Evolutionary conservation across 768 basidiomycete species (phyloP).

Genomic region (Candolleomyces aberdarensis): DNA sequence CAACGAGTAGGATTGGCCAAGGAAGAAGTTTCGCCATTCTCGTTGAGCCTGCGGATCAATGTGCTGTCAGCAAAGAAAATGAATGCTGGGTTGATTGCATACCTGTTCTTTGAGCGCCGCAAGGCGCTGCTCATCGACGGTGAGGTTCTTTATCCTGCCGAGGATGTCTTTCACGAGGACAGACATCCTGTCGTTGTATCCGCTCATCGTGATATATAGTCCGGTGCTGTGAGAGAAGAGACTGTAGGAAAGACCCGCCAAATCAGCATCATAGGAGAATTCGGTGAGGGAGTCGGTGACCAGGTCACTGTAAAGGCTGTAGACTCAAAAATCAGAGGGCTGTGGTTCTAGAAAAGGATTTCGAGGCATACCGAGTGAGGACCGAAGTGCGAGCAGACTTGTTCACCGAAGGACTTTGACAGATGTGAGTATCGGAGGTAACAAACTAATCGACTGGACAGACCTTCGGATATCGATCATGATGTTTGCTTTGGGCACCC

Average conservation of each 20-base stretch:
- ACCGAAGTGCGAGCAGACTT: slow-evolving; percentile 67
- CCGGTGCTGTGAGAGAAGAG: slow-evolving; percentile 63
- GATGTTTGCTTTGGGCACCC: slow-evolving; percentile 86
- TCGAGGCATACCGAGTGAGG: slow-evolving; percentile 56
- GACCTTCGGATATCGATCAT: slow-evolving; percentile 77
- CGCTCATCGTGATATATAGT: slow-evolving; percentile 63
- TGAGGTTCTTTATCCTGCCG: slow-evolving; percentile 60
- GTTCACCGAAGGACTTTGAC: slow-evolving; percentile 52
- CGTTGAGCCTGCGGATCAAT: slow-evolving; percentile 53
- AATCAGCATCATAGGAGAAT: slow-evolving; percentile 87
- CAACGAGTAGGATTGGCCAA: slow-evolving; percentile 78
- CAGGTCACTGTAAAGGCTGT: slow-evolving; percentile 79
- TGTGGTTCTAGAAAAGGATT: neutral
- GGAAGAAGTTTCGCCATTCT: slow-evolving; percentile 83
- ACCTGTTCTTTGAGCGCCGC: slow-evolving; percentile 86
- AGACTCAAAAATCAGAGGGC: neutral
- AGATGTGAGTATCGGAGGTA: neutral
- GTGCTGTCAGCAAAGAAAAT: neutral
- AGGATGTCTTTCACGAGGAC: slow-evolving; percentile 72
- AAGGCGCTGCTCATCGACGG: slow-evolving; percentile 69
- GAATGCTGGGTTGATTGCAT: neutral
- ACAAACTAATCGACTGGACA: slow-evolving; percentile 6
- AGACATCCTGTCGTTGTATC: slow-evolving; percentile 90
- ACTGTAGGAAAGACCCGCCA: slow-evolving; percentile 82
- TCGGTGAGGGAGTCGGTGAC: slow-evolving; percentile 89